Conservation (phyloP, 768 basidiomycete genomes). For the Russula virescens region DNA sequence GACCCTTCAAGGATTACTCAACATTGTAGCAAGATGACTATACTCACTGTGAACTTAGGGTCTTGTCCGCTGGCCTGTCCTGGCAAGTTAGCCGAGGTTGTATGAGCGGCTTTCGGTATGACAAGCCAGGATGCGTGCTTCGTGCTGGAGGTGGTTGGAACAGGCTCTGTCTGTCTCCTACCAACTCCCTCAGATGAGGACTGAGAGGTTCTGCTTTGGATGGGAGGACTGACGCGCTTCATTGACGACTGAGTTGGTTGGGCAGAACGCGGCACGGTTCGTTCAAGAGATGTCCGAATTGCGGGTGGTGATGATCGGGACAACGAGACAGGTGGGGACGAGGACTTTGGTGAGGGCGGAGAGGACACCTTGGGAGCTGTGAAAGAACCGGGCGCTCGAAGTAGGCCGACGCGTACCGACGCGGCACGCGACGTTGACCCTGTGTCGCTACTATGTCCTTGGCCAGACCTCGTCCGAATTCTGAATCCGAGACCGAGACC, state of each 20-base stretch:
- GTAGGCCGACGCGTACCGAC: conserved; percentile 13
- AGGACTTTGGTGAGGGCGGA: conserved; percentile 5
- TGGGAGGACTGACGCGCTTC: conserved; percentile 14
- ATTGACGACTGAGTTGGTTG: background rate
- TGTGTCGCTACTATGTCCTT: background rate
- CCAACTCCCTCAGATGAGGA: background rate
- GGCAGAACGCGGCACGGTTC: background rate
- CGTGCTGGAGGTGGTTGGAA: background rate
- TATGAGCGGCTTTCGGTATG: conserved; percentile 6
- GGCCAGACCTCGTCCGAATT: conserved; percentile 13
- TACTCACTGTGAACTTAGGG: conserved; percentile 5
- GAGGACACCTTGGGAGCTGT: conserved; percentile 3
- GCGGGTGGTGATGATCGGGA: conserved; percentile 5
- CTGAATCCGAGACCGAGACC: conserved; percentile 22
- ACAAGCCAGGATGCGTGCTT: conserved; percentile 22
- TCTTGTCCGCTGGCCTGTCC: conserved; percentile 2
- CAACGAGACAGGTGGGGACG: background rate
- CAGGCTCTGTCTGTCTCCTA: conserved; percentile 5
- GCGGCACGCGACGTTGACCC: conserved; percentile 8
- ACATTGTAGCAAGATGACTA: background rate
- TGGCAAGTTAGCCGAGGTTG: background rate
- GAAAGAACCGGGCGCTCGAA: conserved; percentile 13
- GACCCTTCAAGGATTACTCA: background rate
- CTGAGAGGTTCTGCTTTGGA: background rate
- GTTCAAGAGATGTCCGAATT: conserved; percentile 7